phyloP scores from a whole-genome alignment of 805 yeast species.

The Kuraishia borneana region DNA sequence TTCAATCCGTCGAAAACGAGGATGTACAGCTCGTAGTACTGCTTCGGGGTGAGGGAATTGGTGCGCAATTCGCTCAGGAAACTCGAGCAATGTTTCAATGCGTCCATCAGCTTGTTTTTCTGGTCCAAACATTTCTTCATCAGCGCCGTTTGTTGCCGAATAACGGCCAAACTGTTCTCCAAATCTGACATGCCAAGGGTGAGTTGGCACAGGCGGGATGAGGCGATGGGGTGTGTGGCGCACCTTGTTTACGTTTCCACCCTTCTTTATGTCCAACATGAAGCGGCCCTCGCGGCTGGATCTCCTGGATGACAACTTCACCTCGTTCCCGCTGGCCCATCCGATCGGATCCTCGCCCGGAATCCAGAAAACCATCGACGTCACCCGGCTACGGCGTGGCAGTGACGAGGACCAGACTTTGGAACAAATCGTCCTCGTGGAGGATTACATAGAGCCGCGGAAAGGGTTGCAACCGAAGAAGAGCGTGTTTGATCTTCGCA shows the following conservation, averaged over 20 bases:
- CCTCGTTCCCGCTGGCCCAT: conserved; percentile 43
- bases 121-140: conserved; percentile 68
- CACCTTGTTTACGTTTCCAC: not conserved
- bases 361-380: conserved; percentile 5
- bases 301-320: conserved; percentile 35
- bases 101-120: conserved; percentile 68
- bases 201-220: not conserved
- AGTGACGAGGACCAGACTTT: not conserved
- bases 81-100: conserved; percentile 76
- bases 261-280: not conserved
- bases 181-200: conserved; percentile 8
- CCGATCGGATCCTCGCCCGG: conserved; percentile 18
- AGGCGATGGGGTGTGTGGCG: not conserved
- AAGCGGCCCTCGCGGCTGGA: conserved; percentile 29
- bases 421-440: conserved; percentile 3
- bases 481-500: conserved; percentile 22
- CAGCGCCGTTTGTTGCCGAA: conserved; percentile 57
- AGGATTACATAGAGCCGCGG: conserved; percentile 3
- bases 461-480: conserved; percentile 9
- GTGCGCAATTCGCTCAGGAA: conserved; percentile 77
- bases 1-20: conserved; percentile 76
- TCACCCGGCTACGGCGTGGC: not conserved
- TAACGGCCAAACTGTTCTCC: conserved; percentile 35
- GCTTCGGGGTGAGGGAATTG: conserved; percentile 68
- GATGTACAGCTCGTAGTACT: conserved; percentile 86